These are phyloP conservation scores for Inonotus hispidus DNA, from an alignment of 1,284 basidiomycete genomes.

Conservation along the genomic window DNA sequence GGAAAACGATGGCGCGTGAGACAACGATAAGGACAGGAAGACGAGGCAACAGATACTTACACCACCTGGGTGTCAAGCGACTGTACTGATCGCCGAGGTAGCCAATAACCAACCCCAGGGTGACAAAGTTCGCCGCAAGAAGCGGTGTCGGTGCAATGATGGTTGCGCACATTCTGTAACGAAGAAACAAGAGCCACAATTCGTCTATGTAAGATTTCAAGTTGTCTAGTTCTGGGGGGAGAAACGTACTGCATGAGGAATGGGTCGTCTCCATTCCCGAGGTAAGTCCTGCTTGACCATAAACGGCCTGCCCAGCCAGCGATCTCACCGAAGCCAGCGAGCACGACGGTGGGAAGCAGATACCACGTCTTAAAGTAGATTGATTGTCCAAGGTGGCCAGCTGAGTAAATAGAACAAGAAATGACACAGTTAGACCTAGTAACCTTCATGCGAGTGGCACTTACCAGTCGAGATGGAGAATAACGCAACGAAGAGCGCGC, in stretches of 20 bases:
- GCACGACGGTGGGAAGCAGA: constrained; percentile 32
- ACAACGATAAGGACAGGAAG: not conserved
- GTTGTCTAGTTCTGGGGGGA: not conserved
- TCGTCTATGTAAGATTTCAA: not conserved
- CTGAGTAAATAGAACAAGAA: constrained; percentile 25
- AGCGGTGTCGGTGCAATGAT: constrained; percentile 45
- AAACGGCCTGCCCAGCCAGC: constrained; percentile 37
- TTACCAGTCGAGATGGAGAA: constrained; percentile 17
- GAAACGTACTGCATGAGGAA: constrained; percentile 43
- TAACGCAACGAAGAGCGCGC: constrained; percentile 23
- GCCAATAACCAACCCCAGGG: constrained; percentile 40
- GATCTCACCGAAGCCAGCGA: constrained; percentile 35
- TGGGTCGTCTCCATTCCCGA: constrained; percentile 25
- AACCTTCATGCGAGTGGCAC: not conserved
- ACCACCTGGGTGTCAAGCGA: constrained; percentile 28
- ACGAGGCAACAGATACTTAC: constrained; percentile 22
- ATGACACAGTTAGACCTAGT: not conserved
- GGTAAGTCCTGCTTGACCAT: constrained; percentile 29
- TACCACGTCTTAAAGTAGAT: constrained; percentile 35
- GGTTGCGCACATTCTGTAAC: constrained; percentile 34
- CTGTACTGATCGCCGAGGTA: constrained; percentile 39
- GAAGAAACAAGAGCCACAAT: not conserved
- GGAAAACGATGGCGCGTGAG: not conserved
- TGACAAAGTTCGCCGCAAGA: constrained; percentile 44
- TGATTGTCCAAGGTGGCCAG: constrained; percentile 31